Conservation (phyloP, 164 flowering plant species). For the Echeveria elegans region DNA sequence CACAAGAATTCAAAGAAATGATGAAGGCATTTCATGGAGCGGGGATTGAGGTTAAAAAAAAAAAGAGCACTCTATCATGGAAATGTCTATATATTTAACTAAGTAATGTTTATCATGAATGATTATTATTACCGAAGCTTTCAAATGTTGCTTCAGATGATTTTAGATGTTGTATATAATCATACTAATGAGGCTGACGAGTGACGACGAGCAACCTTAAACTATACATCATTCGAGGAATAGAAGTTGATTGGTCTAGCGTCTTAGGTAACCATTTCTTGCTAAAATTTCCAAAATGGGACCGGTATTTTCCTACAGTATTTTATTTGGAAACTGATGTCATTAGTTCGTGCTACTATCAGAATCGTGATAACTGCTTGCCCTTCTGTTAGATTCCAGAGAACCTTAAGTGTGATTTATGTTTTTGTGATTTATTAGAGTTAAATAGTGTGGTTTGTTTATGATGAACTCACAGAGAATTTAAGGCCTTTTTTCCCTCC, state of each 20-base stretch:
- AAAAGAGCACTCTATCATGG: too few species aligned
- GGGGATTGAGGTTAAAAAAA: conserved; percentile 73
- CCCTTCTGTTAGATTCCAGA: neutral
- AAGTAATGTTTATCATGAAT: too few species aligned
- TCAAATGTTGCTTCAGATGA: conserved; percentile 41
- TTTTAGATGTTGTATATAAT: conserved; percentile 95
- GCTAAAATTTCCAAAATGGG: conserved; percentile 92
- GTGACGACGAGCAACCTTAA: conserved; percentile 73
- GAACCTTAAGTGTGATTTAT: neutral
- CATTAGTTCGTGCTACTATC: neutral
- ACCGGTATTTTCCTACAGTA: conserved; percentile 38
- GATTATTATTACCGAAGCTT: neutral
- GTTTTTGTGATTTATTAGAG: neutral
- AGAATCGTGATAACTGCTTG: neutral
- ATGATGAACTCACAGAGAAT: neutral
- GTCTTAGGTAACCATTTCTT: neutral
- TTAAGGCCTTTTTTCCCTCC: too few species aligned
- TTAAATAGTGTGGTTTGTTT: neutral
- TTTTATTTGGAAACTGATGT: neutral
- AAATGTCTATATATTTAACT: too few species aligned
- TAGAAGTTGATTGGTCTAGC: conserved; percentile 21
- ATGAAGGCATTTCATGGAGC: conserved; percentile 87
- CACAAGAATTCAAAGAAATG: conserved; percentile 85
- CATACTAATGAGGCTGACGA: conserved; percentile 98
- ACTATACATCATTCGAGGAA: conserved; percentile 93